phyloP scores from a whole-genome alignment of 176 grass and related monocot genomes.

The Cenchrus purpureus region DNA sequence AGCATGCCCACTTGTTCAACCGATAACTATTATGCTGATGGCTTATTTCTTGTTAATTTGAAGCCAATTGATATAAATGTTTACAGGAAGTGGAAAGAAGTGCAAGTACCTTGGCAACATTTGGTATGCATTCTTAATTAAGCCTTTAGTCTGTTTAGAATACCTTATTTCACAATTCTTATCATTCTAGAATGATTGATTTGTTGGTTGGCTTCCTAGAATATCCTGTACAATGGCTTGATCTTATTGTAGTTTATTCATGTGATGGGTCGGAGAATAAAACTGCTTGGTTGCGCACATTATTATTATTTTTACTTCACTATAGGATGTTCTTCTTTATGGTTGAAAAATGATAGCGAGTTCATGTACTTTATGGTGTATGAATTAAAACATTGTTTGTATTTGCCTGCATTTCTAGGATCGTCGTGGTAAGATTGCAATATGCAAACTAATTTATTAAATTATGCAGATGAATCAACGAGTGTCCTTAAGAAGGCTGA shows the following conservation, averaged over 20 bases:
- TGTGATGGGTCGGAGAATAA: not conserved
- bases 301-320: not conserved
- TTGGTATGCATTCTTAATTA: slow-evolving; percentile 66
- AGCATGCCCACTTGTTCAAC: slow-evolving; percentile 15
- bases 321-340: not conserved
- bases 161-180: not conserved
- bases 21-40: not conserved
- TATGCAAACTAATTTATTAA: slow-evolving; percentile 6
- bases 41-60: slow-evolving; percentile 13
- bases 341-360: not conserved
- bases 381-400: not conserved
- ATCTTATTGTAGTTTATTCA: slow-evolving; percentile 7
- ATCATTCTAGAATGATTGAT: not conserved
- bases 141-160: not conserved
- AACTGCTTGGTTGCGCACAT: not conserved
- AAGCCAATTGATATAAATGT: slow-evolving; percentile 1
- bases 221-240: not conserved
- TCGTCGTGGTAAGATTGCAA: not conserved
- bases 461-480: slow-evolving; percentile 82
- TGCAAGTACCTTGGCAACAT: slow-evolving; percentile 72
- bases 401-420: not conserved
- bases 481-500: slow-evolving; percentile 75
- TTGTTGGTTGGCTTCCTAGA: not conserved
- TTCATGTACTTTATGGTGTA: slow-evolving; percentile 16
- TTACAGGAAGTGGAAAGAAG: slow-evolving; percentile 69